These are phyloP conservation scores for Asclepias syriaca DNA, from an alignment of 257 asterid genomes.

Conservation along the genomic window DNA sequence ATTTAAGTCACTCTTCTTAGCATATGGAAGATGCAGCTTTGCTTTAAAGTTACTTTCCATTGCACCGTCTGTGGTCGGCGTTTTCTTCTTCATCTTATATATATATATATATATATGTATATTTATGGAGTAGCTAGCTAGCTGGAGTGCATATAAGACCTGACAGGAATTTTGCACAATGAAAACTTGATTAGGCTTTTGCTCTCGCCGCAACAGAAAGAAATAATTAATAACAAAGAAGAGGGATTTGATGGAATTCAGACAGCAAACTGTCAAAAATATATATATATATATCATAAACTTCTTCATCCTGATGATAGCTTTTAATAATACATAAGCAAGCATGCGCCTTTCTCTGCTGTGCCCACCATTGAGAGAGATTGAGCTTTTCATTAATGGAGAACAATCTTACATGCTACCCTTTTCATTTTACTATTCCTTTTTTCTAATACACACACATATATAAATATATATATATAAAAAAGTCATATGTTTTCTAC, in stretches of 20 bases:
- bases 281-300: not conserved
- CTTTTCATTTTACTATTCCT: not conserved
- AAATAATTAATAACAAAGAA: not conserved
- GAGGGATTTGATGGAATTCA: not conserved
- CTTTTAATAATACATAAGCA: conserved; percentile 10
- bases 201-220: not conserved
- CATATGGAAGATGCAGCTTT: not conserved
- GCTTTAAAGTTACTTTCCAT: not conserved
- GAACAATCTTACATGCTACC: not conserved
- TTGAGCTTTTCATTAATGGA: not conserved
- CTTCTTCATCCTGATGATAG: not conserved
- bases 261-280: not conserved
- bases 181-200: not conserved
- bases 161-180: not conserved
- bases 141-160: not conserved
- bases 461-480: not conserved
- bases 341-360: conserved; percentile 2
- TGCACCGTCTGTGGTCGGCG: not conserved
- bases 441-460: too few relatives aligned
- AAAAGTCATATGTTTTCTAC: not conserved
- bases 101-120: too few relatives aligned
- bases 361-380: conserved; percentile 9
- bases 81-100: not conserved
- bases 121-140: not conserved
- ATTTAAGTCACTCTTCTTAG: not conserved